Evolutionary conservation across 768 basidiomycete genomes (phyloP).

Genomic region (Podaxis rugospora): DNA sequence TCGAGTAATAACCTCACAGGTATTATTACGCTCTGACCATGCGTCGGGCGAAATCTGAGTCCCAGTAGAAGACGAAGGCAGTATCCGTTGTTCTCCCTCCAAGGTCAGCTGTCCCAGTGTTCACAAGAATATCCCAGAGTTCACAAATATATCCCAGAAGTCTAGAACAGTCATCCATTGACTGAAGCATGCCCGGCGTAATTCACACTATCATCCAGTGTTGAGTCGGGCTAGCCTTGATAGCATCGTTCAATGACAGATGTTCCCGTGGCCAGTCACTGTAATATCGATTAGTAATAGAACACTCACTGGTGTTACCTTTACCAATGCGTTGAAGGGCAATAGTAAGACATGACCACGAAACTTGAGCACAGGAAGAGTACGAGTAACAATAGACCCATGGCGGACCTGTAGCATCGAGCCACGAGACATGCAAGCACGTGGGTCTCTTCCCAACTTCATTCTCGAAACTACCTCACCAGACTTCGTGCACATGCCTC

Average conservation of each 20-base stretch:
- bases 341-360: neutral
- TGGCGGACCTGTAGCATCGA: neutral
- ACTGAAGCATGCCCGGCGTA: neutral
- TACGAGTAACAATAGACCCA: neutral
- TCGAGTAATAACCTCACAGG: neutral
- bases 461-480: neutral
- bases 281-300: neutral
- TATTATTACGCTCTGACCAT: neutral
- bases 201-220: neutral
- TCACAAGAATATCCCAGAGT: neutral
- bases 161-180: neutral
- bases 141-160: neutral
- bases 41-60: neutral
- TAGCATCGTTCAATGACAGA: neutral
- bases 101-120: slow-evolving; percentile 2
- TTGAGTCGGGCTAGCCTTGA: neutral
- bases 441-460: neutral
- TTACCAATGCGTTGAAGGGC: neutral
- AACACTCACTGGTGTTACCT: neutral
- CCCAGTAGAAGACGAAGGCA: slow-evolving; percentile 3
- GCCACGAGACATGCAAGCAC: slow-evolving; percentile 1
- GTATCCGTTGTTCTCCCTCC: neutral
- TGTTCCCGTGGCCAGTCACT: neutral
- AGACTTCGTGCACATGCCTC: neutral
- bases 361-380: neutral